phyloP scores from a whole-genome alignment of 2,329 filamentous ascomycete species.

The Calonectria hongkongensis region DNA sequence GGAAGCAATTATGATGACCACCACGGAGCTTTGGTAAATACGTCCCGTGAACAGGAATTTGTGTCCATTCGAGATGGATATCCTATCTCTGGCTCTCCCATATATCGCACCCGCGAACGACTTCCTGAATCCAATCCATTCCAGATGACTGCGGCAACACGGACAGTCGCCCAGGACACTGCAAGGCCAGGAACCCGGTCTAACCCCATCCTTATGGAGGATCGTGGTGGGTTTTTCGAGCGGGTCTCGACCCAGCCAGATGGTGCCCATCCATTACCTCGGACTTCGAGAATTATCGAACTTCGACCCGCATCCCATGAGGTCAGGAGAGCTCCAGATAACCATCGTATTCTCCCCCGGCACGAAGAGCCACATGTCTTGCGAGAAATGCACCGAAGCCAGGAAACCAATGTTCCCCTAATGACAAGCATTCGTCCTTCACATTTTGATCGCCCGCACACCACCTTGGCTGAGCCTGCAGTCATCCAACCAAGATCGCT shows the following conservation, averaged over 20 bases:
- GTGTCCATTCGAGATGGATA: slow-evolving; percentile 35
- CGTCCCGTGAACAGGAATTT: slow-evolving; percentile 39
- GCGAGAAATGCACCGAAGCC: slow-evolving; percentile 44
- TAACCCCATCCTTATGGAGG: slow-evolving; percentile 63
- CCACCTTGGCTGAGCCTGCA: slow-evolving; percentile 40
- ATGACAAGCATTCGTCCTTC: slow-evolving; percentile 36
- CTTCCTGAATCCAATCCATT: slow-evolving; percentile 45
- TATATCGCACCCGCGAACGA: slow-evolving; percentile 43
- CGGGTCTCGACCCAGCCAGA: slow-evolving; percentile 52
- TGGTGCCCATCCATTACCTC: slow-evolving; percentile 39
- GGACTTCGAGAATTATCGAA: slow-evolving; percentile 42
- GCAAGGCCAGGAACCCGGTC: slow-evolving; percentile 56
- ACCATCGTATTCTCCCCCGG: slow-evolving; percentile 47
- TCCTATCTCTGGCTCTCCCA: slow-evolving; percentile 35
- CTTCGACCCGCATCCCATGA: slow-evolving; percentile 41
- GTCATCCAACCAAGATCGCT: slow-evolving; percentile 32
- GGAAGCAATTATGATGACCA: slow-evolving; percentile 41
- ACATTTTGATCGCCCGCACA: slow-evolving; percentile 34
- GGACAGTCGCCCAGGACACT: slow-evolving; percentile 57
- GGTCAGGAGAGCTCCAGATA: slow-evolving; percentile 39
- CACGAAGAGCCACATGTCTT: slow-evolving; percentile 48
- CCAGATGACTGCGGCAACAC: slow-evolving; percentile 47
- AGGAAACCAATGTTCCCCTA: slow-evolving; percentile 49
- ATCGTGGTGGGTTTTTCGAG: slow-evolving; percentile 62
- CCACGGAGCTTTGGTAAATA: slow-evolving; percentile 28